Percentiles rank a stretch among this genome's conserved stretches.
These are phyloP conservation scores for Globisporangium irregulare DNA, from an alignment of 352 stramenopile species.

Conservation along the genomic window DNA sequence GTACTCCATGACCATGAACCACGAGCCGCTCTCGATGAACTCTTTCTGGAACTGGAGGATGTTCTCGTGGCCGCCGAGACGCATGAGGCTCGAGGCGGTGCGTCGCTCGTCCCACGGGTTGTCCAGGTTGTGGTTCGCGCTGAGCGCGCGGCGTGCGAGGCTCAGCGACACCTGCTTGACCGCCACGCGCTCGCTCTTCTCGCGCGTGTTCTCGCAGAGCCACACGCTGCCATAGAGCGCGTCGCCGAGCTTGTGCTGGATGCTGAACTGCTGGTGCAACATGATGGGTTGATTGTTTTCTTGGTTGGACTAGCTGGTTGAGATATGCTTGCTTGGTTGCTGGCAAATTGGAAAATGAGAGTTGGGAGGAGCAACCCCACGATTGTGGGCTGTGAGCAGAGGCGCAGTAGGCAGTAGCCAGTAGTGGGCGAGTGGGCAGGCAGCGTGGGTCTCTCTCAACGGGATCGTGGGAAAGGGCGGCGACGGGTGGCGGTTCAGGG, in stretches of 20 bases:
- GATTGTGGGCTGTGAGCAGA: background rate
- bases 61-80: conserved; percentile 32
- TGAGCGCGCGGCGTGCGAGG: conserved; percentile 21
- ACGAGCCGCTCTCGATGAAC: conserved; percentile 40
- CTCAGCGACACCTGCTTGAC: conserved; percentile 38
- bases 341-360: background rate
- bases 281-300: background rate
- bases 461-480: background rate
- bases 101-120: conserved; percentile 38
- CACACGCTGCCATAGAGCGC: conserved; percentile 40
- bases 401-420: too few relatives aligned
- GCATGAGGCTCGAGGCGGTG: conserved; percentile 25
- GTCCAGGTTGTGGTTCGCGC: conserved; percentile 19
- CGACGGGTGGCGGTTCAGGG: background rate
- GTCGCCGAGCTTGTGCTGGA: conserved; percentile 26
- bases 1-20: conserved; percentile 57
- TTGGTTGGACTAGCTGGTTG: background rate
- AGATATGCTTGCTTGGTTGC: background rate
- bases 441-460: background rate
- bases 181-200: conserved; percentile 26
- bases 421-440: too few relatives aligned
- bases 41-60: conserved; percentile 37
- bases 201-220: conserved; percentile 29
- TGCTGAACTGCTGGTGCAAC: conserved; percentile 22
- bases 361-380: background rate